Evolutionary conservation across 768 basidiomycete species (phyloP).

Genomic region (Lentinula edodes): DNA sequence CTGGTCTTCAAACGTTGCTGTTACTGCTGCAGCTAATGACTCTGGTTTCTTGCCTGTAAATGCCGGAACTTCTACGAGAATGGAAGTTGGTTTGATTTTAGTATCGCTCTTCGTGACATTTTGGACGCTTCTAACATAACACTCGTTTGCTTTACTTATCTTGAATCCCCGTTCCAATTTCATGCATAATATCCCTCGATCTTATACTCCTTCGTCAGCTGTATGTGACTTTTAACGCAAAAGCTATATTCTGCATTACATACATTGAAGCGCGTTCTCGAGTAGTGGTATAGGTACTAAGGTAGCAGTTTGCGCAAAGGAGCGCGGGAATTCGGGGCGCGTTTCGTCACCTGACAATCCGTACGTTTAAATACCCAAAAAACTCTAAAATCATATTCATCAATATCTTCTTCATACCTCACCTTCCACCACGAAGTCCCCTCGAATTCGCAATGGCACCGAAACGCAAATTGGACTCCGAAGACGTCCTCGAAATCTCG

Average conservation of each 20-base stretch:
- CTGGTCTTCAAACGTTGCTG: conserved; percentile 9
- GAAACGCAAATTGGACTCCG: not conserved
- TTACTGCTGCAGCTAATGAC: conserved; percentile 8
- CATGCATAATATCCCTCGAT: no score
- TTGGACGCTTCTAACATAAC: not conserved
- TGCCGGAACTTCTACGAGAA: not conserved
- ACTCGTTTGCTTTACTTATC: not conserved
- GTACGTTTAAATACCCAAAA: not conserved
- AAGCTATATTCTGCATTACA: no score
- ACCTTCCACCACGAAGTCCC: not conserved
- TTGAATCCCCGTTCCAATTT: no score
- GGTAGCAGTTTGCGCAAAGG: not conserved
- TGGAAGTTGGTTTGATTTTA: not conserved
- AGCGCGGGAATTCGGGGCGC: not conserved
- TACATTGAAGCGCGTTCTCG: not conserved
- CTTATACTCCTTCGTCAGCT: no score
- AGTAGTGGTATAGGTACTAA: not conserved
- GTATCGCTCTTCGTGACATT: not conserved
- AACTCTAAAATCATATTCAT: no score
- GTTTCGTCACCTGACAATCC: not conserved
- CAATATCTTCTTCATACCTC: not conserved
- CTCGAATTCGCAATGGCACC: not conserved
- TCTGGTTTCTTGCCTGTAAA: conserved; percentile 19
- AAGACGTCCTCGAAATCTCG: conserved; percentile 12
- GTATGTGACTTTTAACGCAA: no score